A percentile compares a stretch with the other conserved stretches of the same genome.
Evolutionary conservation across 331 rosid species (phyloP).

Genomic region (Malus hybrid): DNA sequence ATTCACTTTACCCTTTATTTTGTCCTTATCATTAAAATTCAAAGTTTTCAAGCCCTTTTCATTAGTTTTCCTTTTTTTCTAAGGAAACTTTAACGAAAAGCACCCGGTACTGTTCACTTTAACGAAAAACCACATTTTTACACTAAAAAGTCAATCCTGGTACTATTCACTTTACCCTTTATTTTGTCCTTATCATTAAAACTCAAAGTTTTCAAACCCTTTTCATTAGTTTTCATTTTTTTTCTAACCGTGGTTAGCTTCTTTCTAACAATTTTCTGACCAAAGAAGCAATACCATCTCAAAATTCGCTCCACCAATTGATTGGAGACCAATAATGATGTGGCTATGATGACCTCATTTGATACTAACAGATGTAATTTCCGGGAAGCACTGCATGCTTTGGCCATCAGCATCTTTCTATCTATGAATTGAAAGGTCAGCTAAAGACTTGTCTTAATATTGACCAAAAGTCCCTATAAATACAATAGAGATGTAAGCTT

Average conservation of each 20-base stretch:
- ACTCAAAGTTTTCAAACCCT: too few relatives aligned
- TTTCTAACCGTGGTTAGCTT: background rate
- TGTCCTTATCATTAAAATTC: too few relatives aligned
- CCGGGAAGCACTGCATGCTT: slow-evolving; percentile 46
- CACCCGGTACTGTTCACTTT: too few relatives aligned
- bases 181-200: too few relatives aligned
- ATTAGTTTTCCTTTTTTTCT: too few relatives aligned
- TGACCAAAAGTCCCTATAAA: slow-evolving; percentile 34
- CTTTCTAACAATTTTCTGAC: slow-evolving; percentile 31
- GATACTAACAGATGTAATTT: slow-evolving; percentile 32
- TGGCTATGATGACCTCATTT: slow-evolving; percentile 14
- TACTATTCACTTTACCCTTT: too few relatives aligned
- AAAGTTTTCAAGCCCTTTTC: too few relatives aligned
- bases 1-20: too few relatives aligned
- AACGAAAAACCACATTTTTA: too few relatives aligned
- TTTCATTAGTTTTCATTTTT: too few relatives aligned
- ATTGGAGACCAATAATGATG: slow-evolving; percentile 16
- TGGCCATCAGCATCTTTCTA: slow-evolving; percentile 18
- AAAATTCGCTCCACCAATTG: slow-evolving; percentile 11
- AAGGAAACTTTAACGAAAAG: too few relatives aligned
- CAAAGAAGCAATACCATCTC: slow-evolving; percentile 19
- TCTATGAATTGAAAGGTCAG: slow-evolving; percentile 36
- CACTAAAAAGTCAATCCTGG: too few relatives aligned
- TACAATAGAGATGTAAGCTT: slow-evolving; percentile 5
- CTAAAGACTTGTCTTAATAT: slow-evolving; percentile 39